Percentiles rank a stretch among this genome's conserved stretches.
These are phyloP conservation scores for Ustilago xerochloae DNA, from an alignment of 1,284 basidiomycete genomes.

Conservation along the genomic window DNA sequence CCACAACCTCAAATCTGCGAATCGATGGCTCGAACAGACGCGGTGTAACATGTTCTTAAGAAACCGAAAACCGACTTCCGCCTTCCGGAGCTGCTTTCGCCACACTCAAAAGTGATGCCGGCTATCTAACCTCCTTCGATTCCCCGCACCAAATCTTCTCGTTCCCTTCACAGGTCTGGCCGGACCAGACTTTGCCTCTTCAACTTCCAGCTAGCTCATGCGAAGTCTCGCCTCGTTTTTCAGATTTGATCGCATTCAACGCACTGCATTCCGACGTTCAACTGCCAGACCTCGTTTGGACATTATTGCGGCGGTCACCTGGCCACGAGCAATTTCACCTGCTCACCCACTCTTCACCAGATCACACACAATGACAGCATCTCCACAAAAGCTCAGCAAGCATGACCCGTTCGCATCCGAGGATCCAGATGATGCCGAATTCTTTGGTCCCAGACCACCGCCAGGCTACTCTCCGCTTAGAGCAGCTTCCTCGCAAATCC, in stretches of 20 bases:
- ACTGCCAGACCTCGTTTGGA: background rate
- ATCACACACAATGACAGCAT: background rate
- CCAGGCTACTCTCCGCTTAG: constrained; percentile 38
- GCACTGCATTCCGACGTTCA: background rate
- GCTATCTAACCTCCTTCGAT: constrained; percentile 1
- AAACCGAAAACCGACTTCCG: background rate
- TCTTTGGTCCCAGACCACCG: constrained; percentile 48
- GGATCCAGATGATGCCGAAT: constrained; percentile 16
- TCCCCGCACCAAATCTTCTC: background rate
- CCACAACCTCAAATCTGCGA: background rate
- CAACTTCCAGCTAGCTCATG: constrained; percentile 2
- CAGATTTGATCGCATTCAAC: too few relatives aligned
- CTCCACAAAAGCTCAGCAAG: constrained; percentile 7
- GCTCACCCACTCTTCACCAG: background rate
- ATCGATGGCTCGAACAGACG: too few relatives aligned
- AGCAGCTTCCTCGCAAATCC: constrained; percentile 47
- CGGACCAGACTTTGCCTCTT: background rate
- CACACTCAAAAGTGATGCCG: constrained; percentile 3
- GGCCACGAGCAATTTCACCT: background rate
- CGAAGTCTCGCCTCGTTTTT: background rate
- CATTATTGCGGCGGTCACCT: background rate
- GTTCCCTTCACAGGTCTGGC: background rate
- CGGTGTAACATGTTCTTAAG: background rate
- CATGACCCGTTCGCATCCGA: constrained; percentile 6
- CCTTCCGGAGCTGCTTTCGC: constrained; percentile 1